phyloP scores from a whole-genome alignment of 1,284 basidiomycete genomes.

The Somion occarium region DNA sequence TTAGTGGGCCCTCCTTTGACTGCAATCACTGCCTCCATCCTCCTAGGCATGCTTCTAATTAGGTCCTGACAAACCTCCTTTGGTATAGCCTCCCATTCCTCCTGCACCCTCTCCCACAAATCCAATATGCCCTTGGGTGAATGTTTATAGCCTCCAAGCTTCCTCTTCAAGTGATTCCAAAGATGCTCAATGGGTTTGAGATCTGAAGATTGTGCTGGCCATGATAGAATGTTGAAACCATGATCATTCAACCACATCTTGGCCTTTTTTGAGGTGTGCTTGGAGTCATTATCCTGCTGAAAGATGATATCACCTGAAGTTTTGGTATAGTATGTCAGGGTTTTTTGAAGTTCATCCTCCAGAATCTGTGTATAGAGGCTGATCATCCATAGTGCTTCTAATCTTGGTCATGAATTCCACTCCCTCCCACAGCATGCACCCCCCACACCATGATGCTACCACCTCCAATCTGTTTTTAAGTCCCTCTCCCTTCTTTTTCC shows the following conservation, averaged over 20 bases:
- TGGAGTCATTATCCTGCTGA: constrained; percentile 34
- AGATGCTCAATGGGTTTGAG: constrained; percentile 24
- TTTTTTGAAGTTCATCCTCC: constrained; percentile 21
- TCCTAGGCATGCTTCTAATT: too few species aligned
- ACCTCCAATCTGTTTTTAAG: too few species aligned
- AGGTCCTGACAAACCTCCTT: too few species aligned
- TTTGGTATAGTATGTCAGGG: constrained; percentile 19
- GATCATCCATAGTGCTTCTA: constrained; percentile 22
- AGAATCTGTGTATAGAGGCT: constrained; percentile 24
- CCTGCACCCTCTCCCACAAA: too few species aligned
- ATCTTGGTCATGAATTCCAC: constrained; percentile 21
- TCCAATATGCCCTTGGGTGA: too few species aligned
- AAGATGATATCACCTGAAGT: constrained; percentile 15
- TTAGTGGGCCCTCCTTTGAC: too few species aligned
- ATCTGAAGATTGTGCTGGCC: constrained; percentile 34
- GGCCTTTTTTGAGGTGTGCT: constrained; percentile 27
- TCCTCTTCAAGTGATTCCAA: not conserved
- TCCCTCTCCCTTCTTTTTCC: too few species aligned
- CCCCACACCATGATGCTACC: constrained; percentile 28
- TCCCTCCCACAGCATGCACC: constrained; percentile 18
- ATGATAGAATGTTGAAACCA: constrained; percentile 24
- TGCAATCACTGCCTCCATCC: too few species aligned
- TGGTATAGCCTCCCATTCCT: too few species aligned
- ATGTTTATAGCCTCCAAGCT: too few species aligned
- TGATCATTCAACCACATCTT: constrained; percentile 29